Conservation (phyloP, 2,329 filamentous ascomycete species). For the Rhexocercosporidium sp. region DNA sequence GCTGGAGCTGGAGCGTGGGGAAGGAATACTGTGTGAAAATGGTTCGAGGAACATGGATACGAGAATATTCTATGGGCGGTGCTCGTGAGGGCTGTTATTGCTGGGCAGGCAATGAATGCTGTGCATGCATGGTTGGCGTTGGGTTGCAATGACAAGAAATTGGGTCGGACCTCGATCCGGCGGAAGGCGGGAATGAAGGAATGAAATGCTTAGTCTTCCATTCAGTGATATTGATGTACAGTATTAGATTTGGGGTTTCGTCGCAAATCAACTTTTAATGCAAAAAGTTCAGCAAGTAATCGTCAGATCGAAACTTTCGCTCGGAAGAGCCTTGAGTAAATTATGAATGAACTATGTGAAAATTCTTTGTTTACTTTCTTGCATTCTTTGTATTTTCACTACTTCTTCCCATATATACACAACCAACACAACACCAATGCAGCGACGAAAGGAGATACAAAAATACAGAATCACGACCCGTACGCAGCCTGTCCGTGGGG, state of each 20-base stretch:
- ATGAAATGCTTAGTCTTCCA: constrained; percentile 8
- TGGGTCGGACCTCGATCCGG: constrained; percentile 32
- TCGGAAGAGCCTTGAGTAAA: neutral
- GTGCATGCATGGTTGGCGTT: constrained; percentile 40
- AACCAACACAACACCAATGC: constrained; percentile 42
- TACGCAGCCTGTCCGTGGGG: constrained; percentile 42
- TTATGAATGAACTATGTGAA: neutral
- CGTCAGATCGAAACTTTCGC: neutral
- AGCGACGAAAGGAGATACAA: constrained; percentile 32
- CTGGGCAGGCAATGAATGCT: constrained; percentile 6
- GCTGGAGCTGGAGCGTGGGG: neutral
- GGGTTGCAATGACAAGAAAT: constrained; percentile 12
- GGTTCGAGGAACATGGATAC: neutral
- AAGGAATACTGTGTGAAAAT: neutral
- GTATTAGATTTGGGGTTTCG: constrained; percentile 20
- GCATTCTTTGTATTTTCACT: constrained; percentile 38
- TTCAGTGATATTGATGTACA: constrained; percentile 27
- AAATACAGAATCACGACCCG: constrained; percentile 40
- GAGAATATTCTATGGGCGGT: neutral
- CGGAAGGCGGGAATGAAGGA: constrained; percentile 9
- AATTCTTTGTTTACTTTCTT: constrained; percentile 17
- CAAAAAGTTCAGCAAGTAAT: neutral
- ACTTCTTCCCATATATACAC: constrained; percentile 45
- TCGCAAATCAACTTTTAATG: constrained; percentile 1
- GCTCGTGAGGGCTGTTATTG: constrained; percentile 14